Conservation (phyloP, 352 stramenopile genomes). For the Pythium sukuiense region DNA sequence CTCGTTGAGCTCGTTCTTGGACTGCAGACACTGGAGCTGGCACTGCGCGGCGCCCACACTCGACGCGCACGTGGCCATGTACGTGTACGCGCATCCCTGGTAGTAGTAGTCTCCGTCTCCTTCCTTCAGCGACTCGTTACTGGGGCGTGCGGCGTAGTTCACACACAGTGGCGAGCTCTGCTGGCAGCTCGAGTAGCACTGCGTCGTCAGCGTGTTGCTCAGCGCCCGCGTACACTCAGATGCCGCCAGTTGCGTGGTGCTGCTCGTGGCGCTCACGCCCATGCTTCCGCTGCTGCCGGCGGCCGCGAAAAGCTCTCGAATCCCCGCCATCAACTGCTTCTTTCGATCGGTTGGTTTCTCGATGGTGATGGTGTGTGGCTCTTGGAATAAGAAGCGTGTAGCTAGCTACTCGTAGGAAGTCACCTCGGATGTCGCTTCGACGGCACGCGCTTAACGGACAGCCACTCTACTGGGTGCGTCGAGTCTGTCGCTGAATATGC, state of each 20-base stretch:
- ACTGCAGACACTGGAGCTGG: constrained; percentile 68
- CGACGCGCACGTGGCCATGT: constrained; percentile 50
- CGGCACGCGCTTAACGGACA: background rate
- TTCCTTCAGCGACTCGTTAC: constrained; percentile 29
- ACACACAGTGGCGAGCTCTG: constrained; percentile 47
- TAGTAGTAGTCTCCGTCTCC: constrained; percentile 66
- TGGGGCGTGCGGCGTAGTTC: constrained; percentile 47
- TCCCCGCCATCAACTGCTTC: background rate
- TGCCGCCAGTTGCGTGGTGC: constrained; percentile 8
- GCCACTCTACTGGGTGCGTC: background rate
- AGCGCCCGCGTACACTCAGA: constrained; percentile 35
- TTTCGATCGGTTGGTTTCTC: background rate
- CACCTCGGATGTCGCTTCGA: background rate
- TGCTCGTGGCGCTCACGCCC: constrained; percentile 8
- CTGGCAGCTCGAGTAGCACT: constrained; percentile 51
- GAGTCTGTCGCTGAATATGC: background rate
- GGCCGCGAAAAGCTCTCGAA: background rate
- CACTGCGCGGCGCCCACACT: constrained; percentile 46
- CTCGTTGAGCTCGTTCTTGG: constrained; percentile 28
- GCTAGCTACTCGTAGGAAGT: background rate
- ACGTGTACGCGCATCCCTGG: constrained; percentile 49
- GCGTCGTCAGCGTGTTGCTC: constrained; percentile 59
- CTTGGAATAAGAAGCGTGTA: background rate
- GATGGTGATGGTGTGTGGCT: no score
- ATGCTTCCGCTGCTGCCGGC: background rate